Evolutionary conservation across 1,139 yeast genomes (phyloP).

Genomic region (Suhomyces coccinellae): DNA sequence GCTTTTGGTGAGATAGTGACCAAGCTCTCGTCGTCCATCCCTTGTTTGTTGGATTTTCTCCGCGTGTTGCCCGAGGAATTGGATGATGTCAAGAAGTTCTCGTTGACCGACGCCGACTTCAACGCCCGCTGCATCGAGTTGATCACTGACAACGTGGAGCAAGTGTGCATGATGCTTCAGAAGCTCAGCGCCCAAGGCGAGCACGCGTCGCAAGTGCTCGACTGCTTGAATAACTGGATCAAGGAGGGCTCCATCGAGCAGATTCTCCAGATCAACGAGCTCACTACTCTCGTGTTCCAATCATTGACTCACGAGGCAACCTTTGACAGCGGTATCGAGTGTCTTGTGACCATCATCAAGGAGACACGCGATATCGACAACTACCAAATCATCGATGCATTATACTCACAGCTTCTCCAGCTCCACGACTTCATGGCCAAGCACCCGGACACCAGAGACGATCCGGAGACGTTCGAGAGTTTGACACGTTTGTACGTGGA

Average conservation of each 20-base stretch:
- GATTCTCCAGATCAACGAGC: slow-evolving; percentile 58
- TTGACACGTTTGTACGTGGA: slow-evolving; percentile 80
- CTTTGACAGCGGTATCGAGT: slow-evolving; percentile 86
- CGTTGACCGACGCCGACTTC: slow-evolving; percentile 81
- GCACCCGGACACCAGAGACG: slow-evolving; percentile 47
- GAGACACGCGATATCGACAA: slow-evolving; percentile 80
- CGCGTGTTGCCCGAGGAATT: slow-evolving; percentile 91
- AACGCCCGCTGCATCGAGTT: slow-evolving; percentile 60
- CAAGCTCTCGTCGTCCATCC: slow-evolving; percentile 44
- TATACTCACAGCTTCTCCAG: slow-evolving; percentile 66
- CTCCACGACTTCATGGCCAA: slow-evolving; percentile 50
- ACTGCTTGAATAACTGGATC: slow-evolving; percentile 87
- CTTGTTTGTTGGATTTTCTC: slow-evolving; percentile 69
- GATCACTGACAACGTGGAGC: slow-evolving; percentile 65
- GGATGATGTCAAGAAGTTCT: slow-evolving; percentile 71
- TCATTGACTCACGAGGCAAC: slow-evolving; percentile 65
- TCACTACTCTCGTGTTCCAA: slow-evolving; percentile 67
- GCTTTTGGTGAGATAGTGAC: slow-evolving; percentile 69
- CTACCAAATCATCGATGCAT: slow-evolving; percentile 59
- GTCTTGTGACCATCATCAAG: slow-evolving; percentile 72
- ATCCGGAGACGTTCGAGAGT: slow-evolving; percentile 70
- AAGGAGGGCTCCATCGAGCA: slow-evolving; percentile 75
- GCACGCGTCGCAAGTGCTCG: slow-evolving; percentile 47
- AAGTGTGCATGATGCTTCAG: slow-evolving; percentile 62
- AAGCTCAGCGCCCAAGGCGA: slow-evolving; percentile 39